Conservation (phyloP, 192 early-diverging fungal species). For the Geranomyces variabilis region DNA sequence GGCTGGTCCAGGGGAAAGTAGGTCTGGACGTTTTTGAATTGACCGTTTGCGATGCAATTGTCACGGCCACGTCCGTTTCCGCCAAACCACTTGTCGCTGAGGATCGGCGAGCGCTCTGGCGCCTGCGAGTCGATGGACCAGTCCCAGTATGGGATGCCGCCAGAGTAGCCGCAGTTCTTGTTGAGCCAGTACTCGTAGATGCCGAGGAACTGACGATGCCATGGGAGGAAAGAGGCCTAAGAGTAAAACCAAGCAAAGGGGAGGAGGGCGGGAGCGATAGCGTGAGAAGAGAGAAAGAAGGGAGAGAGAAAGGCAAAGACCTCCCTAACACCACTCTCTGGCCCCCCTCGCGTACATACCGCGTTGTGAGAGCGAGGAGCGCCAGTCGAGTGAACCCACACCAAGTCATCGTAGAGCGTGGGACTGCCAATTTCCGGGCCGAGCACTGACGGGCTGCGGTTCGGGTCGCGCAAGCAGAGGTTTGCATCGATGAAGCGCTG, state of each 20-base stretch:
- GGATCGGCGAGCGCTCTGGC: slow-evolving; percentile 32
- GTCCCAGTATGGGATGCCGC: slow-evolving; percentile 59
- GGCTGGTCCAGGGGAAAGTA: not conserved
- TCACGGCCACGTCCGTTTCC: slow-evolving; percentile 9
- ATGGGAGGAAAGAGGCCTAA: slow-evolving; percentile 38
- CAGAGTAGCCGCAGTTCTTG: slow-evolving; percentile 21
- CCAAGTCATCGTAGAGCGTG: slow-evolving; percentile 32
- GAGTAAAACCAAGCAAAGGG: not conserved
- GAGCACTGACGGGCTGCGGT: slow-evolving; percentile 13
- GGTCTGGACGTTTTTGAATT: slow-evolving; percentile 1
- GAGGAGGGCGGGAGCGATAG: not conserved
- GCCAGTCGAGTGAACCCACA: slow-evolving; percentile 22
- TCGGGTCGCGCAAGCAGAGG: slow-evolving; percentile 19
- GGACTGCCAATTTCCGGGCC: not conserved
- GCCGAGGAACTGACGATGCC: slow-evolving; percentile 41
- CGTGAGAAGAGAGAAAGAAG: too few relatives aligned
- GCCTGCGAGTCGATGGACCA: slow-evolving; percentile 61
- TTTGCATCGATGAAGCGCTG: slow-evolving; percentile 22
- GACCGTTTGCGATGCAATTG: slow-evolving; percentile 16
- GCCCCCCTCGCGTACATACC: too few relatives aligned
- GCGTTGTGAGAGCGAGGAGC: not conserved
- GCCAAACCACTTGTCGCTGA: slow-evolving; percentile 20
- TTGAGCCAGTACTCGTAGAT: slow-evolving; percentile 31
- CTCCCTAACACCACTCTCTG: too few relatives aligned
- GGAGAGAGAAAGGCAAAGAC: too few relatives aligned